A percentile compares a stretch with the other conserved stretches of the same genome.
phyloP scores from a whole-genome alignment of 352 stramenopile genomes.

The Aphanomyces euteiches region DNA sequence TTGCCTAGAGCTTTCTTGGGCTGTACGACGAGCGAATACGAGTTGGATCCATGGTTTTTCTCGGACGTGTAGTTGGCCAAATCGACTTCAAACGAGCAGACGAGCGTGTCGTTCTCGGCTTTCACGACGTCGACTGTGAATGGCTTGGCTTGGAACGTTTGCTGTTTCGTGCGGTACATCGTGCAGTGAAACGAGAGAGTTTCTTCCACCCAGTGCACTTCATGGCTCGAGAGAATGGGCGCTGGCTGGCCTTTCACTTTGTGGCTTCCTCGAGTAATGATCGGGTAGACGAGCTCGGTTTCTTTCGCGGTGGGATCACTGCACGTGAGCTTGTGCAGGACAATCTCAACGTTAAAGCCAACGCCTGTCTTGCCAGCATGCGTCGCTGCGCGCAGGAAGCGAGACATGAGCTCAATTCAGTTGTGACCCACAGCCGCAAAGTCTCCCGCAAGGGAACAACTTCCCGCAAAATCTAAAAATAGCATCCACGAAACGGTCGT shows the following conservation, averaged over 20 bases:
- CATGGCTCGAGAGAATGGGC: background rate
- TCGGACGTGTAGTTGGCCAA: slow-evolving; percentile 19
- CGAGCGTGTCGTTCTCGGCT: background rate
- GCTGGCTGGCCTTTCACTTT: slow-evolving; percentile 12
- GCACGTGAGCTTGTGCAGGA: slow-evolving; percentile 18
- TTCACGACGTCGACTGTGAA: slow-evolving; percentile 19
- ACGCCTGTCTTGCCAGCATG: slow-evolving; percentile 24
- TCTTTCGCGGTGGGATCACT: slow-evolving; percentile 7
- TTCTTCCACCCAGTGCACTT: slow-evolving; percentile 12
- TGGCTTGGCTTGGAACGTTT: slow-evolving; percentile 13
- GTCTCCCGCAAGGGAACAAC: too few species aligned
- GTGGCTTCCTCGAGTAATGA: slow-evolving; percentile 13
- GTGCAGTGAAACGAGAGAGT: slow-evolving; percentile 12
- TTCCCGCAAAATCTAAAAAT: too few species aligned
- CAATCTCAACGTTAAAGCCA: slow-evolving; percentile 20
- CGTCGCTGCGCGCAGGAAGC: slow-evolving; percentile 20
- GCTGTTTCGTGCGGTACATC: slow-evolving; percentile 25
- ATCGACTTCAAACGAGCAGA: slow-evolving; percentile 23
- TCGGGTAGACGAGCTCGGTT: slow-evolving; percentile 12
- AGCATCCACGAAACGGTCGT: too few species aligned
- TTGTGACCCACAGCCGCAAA: background rate
- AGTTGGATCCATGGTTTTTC: slow-evolving; percentile 15
- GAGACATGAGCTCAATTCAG: slow-evolving; percentile 9
- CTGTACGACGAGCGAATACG: background rate
- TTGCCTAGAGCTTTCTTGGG: slow-evolving; percentile 20